A percentile compares a stretch with the other conserved stretches of the same genome.
Conservation (phyloP, 768 basidiomycete species). For the Gymnopilus dilepis region DNA sequence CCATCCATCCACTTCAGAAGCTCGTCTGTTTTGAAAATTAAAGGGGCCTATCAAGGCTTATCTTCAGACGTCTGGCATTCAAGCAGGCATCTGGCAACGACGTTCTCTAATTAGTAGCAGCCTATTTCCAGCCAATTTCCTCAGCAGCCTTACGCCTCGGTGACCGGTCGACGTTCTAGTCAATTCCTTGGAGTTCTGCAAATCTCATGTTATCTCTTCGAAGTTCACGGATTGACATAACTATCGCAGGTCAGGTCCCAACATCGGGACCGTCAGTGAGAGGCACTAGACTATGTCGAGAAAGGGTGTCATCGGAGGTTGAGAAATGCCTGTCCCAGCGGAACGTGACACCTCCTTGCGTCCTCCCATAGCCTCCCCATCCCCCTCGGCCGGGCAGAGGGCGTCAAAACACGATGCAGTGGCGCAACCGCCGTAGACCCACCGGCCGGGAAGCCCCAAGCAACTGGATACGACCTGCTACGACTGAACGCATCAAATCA, state of each 20-base stretch:
- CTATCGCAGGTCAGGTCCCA: too few species aligned
- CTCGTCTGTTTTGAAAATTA: neutral
- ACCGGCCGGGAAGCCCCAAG: neutral
- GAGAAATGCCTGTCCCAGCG: neutral
- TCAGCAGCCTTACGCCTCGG: neutral
- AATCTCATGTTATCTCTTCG: constrained; percentile 1
- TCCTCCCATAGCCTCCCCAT: neutral
- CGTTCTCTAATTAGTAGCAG: neutral
- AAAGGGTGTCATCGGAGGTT: constrained; percentile 6
- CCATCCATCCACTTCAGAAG: constrained; percentile 1
- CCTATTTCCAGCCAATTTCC: neutral
- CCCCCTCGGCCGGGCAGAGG: neutral
- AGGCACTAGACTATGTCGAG: neutral
- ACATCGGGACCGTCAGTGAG: too few species aligned
- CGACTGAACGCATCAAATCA: too few species aligned
- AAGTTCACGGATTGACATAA: neutral
- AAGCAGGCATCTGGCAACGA: too few species aligned
- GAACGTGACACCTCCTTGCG: neutral
- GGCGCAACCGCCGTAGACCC: neutral
- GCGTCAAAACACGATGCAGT: constrained; percentile 2
- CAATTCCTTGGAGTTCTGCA: neutral
- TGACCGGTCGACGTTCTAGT: constrained; percentile 4
- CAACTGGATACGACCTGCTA: too few species aligned
- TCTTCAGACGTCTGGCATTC: too few species aligned
- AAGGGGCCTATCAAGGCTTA: neutral